phyloP scores from a whole-genome alignment of 2,329 filamentous ascomycete genomes.

The Podosphaera xanthii region DNA sequence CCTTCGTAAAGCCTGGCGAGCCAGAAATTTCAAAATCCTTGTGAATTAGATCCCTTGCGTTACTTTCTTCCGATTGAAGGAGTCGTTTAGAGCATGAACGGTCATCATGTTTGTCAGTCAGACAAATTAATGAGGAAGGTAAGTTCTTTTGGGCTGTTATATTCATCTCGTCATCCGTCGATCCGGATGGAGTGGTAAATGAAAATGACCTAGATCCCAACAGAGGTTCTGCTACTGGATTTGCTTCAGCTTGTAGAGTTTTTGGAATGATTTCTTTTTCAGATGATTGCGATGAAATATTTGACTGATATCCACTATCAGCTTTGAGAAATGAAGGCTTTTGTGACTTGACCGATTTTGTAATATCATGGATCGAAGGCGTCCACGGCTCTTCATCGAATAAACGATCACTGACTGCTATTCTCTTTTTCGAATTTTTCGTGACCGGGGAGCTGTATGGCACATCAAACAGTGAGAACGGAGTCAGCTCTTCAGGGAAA shows the following conservation, averaged over 20 bases:
- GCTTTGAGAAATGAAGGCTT: constrained; percentile 25
- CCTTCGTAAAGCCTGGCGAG: neutral
- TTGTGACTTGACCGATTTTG: neutral
- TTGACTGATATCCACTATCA: constrained; percentile 39
- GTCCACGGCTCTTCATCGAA: constrained; percentile 17
- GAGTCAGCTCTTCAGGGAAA: constrained; percentile 10
- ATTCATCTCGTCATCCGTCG: neutral
- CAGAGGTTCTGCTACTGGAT: neutral
- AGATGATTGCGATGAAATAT: constrained; percentile 32
- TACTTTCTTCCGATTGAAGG: neutral
- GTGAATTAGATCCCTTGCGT: neutral
- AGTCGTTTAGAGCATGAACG: neutral
- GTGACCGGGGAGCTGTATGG: constrained; percentile 17
- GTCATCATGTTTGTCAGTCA: neutral
- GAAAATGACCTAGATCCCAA: neutral
- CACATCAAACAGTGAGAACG: constrained; percentile 17
- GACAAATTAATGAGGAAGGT: neutral
- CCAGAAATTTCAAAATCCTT: neutral
- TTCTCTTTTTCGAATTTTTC: constrained; percentile 25
- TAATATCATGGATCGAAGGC: constrained; percentile 1
- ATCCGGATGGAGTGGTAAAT: neutral
- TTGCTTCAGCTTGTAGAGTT: neutral
- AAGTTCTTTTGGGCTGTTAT: neutral
- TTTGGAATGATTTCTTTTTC: constrained; percentile 5
- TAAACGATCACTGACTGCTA: constrained; percentile 24